Base-by-base conservation (phyloP, 805 yeast species). In the Wickerhamiella brachini region DNA sequence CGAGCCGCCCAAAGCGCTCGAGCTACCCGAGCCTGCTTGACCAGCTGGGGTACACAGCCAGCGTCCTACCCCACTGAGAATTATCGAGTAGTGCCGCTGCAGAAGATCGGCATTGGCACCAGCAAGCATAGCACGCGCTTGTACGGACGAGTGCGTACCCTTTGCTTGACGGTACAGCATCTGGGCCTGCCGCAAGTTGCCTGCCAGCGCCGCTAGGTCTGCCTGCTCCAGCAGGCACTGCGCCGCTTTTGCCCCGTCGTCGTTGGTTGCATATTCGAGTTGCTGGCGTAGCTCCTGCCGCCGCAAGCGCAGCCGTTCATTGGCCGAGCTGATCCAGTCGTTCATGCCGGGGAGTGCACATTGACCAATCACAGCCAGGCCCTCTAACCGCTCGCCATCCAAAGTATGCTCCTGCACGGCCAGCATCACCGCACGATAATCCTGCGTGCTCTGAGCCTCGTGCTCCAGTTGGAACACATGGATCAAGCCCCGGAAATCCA, bases 61-160 rank as follows among this genome's bases (percentile, higher is more conserved):
- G 15, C 15, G 12, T 3, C 34, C 34, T 3, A 29, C 15, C 3
- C 34, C 34, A 12, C 15, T 29, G 12, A 29, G 12, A 12, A 53
- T 46, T 15, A 45, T 39, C 23, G 55, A 20, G 56, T 57, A 54
- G 26, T 52, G 48, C 8, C 44, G 23, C 39, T 49, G 55, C 21
- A 54, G 29, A 3, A 53, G 15, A 31, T 38, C 44, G 48, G 49
- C 44, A 46, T 43, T 1, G 45, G 29, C 23, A 4, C n/a, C 12
- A 9, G 34, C 29, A 23, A 44, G 20, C 18, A 23, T 12, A 5
- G 29, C 46, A 9, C 17, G 18, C 6, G 20, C 23, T 20, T 44
- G 29, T 18, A 23, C 31, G 3, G 34, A 22, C 12, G 20, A 13
- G 22, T 44, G 34, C 12, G 46, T 23, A 8, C 46, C 34, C 15